Evolutionary conservation across 1,284 basidiomycete species (phyloP).

Genomic region (Apiotrichum laibachii): DNA sequence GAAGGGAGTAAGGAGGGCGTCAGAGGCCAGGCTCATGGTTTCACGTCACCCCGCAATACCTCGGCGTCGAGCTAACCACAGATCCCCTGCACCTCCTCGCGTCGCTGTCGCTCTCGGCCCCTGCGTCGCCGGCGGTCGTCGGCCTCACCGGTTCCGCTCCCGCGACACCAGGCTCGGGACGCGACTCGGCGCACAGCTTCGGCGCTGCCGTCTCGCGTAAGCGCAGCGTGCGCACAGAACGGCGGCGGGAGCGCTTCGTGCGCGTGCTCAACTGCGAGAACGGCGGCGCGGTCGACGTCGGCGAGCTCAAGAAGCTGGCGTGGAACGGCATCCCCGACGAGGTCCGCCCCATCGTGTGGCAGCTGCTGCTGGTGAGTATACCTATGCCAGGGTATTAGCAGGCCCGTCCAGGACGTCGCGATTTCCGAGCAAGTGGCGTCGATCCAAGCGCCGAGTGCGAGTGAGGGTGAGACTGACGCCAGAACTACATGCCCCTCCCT

Average conservation of each 20-base stretch:
- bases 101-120: constrained; percentile 25
- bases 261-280: constrained; percentile 29
- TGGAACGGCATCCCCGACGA: constrained; percentile 92
- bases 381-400: background rate
- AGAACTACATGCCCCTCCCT: constrained; percentile 91
- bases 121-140: constrained; percentile 5
- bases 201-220: constrained; percentile 56
- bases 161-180: background rate
- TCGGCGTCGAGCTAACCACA: constrained; percentile 34
- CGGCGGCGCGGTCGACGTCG: constrained; percentile 31
- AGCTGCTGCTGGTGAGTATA: constrained; percentile 75
- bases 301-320: constrained; percentile 79
- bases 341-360: constrained; percentile 90
- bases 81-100: constrained; percentile 58
- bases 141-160: background rate
- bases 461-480: constrained; percentile 6
- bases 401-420: too few species aligned
- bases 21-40: background rate
- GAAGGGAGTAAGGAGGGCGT: constrained; percentile 13
- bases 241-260: constrained; percentile 46
- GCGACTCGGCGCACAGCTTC: background rate
- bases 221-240: constrained; percentile 58
- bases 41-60: background rate
- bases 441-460: too few species aligned
- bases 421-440: too few species aligned